A percentile compares a stretch with the other conserved stretches of the same genome.
Evolutionary conservation across 371 early-diverging fungal species (phyloP).

Genomic region (Mortierella sp.): DNA sequence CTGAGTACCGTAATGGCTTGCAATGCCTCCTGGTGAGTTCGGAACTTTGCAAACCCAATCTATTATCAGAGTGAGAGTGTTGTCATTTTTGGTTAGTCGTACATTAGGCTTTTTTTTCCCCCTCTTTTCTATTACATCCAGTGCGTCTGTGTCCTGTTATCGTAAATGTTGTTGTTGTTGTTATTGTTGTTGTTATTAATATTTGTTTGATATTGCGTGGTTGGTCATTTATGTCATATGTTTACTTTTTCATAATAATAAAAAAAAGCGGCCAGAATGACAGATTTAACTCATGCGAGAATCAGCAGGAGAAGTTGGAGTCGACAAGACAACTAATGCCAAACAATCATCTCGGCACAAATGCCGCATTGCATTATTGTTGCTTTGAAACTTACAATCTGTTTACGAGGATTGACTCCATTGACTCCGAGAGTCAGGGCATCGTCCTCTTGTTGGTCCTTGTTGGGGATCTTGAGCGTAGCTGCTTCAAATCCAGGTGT

Average conservation of each 20-base stretch:
- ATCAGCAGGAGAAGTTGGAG: too few relatives aligned
- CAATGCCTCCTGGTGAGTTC: constrained; percentile 85
- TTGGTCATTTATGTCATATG: constrained; percentile 16
- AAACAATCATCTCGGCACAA: too few relatives aligned
- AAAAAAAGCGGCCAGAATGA: constrained; percentile 6
- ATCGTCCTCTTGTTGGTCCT: constrained; percentile 71
- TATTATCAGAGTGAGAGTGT: constrained; percentile 25
- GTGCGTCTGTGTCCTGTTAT: not conserved
- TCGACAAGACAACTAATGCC: too few relatives aligned
- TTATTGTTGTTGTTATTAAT: too few relatives aligned
- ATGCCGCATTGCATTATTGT: not conserved
- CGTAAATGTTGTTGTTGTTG: too few relatives aligned
- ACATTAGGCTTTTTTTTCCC: not conserved
- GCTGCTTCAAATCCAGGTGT: constrained; percentile 96
- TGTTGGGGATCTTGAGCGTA: constrained; percentile 86
- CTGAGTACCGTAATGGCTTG: constrained; percentile 89
- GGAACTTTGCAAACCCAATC: constrained; percentile 96
- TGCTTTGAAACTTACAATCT: constrained; percentile 79
- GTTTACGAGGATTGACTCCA: constrained; percentile 74
- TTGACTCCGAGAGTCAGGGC: constrained; percentile 58
- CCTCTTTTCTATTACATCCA: constrained; percentile 1
- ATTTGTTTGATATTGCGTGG: constrained; percentile 5
- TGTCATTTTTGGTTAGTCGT: constrained; percentile 11
- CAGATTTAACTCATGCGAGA: not conserved
- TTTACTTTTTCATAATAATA: constrained; percentile 19